Evolutionary conservation across 768 basidiomycete species (phyloP).

Genomic region (Rhodotorula diobovata): DNA sequence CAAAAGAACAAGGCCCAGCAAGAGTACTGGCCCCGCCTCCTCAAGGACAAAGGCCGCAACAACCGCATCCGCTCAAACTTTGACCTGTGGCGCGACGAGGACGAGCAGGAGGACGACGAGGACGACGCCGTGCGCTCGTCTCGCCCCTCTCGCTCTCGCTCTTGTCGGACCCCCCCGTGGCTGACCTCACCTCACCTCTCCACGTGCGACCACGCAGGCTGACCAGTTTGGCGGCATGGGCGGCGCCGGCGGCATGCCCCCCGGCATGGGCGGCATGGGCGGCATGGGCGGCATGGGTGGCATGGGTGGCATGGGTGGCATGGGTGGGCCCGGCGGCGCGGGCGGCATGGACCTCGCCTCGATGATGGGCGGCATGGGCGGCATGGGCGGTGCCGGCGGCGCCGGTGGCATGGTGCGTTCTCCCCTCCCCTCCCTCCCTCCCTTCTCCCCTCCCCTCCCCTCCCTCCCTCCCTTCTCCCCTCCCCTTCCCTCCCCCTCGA

Average conservation of each 20-base stretch:
- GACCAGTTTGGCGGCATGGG: constrained; percentile 11
- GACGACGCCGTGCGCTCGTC: constrained; percentile 46
- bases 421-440: no score
- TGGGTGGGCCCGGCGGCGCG: constrained; percentile 11
- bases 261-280: constrained; percentile 42
- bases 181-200: not conserved
- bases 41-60: constrained; percentile 73
- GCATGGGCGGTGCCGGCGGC: constrained; percentile 7
- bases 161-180: no score
- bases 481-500: no score
- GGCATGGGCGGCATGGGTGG: constrained; percentile 18
- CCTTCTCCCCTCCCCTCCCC: no score
- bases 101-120: constrained; percentile 75
- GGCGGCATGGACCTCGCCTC: constrained; percentile 31
- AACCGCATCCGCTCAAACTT: constrained; percentile 57
- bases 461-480: no score
- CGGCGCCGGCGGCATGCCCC: not conserved
- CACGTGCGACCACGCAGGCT: no score
- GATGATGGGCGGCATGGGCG: constrained; percentile 41
- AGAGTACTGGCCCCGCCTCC: constrained; percentile 90
- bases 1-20: constrained; percentile 70
- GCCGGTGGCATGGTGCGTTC: no score
- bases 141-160: no score
- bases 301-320: constrained; percentile 47
- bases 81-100: constrained; percentile 81